Conservation (phyloP, 2,329 filamentous ascomycete species). For the Beauveria brongniartii region DNA sequence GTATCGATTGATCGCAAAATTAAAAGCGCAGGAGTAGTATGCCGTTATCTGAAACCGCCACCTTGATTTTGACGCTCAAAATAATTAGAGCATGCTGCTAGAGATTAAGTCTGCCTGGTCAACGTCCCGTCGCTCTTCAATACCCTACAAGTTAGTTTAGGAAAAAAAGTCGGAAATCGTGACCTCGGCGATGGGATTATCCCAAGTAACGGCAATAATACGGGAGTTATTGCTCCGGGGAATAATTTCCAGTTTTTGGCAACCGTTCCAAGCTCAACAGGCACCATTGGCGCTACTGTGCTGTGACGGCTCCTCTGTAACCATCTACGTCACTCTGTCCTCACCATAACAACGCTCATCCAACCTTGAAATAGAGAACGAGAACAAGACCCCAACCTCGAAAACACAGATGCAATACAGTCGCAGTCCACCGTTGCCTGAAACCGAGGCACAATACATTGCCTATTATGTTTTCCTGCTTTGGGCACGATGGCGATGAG, state of each 20-base stretch:
- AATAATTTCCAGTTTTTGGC: neutral
- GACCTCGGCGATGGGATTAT: too few species aligned
- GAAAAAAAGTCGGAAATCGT: too few species aligned
- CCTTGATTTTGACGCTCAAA: too few species aligned
- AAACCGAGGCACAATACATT: neutral
- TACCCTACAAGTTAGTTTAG: too few species aligned
- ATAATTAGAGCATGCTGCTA: too few species aligned
- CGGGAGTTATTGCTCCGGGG: too few species aligned
- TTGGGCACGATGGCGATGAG: conserved; percentile 41
- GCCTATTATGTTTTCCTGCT: conserved; percentile 50
- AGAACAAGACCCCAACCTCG: neutral
- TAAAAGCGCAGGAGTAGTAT: too few species aligned
- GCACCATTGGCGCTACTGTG: neutral
- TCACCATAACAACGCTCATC: neutral
- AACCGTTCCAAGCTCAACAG: neutral
- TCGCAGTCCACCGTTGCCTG: neutral
- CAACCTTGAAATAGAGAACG: neutral
- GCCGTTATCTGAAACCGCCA: too few species aligned
- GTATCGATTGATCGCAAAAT: too few species aligned
- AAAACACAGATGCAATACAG: neutral
- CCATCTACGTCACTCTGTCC: conserved; percentile 7
- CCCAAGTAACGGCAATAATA: too few species aligned
- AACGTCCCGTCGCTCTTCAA: too few species aligned
- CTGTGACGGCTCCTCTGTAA: neutral
- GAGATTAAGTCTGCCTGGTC: too few species aligned